Evolutionary conservation across 192 early-diverging fungal species (phyloP).

Genomic region (Coemansia sp.): DNA sequence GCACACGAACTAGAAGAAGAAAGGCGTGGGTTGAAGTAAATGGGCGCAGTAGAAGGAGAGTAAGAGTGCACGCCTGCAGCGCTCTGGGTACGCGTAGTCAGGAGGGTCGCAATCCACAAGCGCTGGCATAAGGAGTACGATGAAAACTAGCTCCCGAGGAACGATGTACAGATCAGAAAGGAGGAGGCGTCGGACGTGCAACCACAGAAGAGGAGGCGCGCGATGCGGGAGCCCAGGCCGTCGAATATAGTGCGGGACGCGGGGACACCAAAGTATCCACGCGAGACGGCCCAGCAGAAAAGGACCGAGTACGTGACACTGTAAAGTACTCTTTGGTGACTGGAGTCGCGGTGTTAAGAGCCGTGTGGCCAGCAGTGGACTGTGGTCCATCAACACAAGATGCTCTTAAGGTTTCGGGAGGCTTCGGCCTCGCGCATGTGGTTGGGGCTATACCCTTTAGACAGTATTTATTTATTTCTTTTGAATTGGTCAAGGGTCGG

Average conservation of each 20-base stretch:
- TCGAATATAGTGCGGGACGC: too few species aligned
- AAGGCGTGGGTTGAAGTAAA: too few species aligned
- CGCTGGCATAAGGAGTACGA: neutral
- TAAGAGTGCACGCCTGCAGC: neutral
- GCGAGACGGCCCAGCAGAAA: neutral
- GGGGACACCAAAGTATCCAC: neutral
- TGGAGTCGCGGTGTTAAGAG: neutral
- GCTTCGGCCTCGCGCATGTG: too few species aligned
- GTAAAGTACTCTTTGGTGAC: neutral
- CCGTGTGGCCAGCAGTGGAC: neutral
- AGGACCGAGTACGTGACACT: neutral
- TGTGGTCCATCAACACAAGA: neutral
- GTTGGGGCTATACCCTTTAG: too few species aligned
- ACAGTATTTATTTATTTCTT: too few species aligned
- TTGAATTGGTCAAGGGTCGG: too few species aligned
- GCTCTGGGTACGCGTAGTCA: neutral
- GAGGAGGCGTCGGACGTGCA: neutral
- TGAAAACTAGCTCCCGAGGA: neutral
- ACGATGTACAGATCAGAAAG: neutral
- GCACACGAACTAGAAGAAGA: too few species aligned
- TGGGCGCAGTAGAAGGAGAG: too few species aligned
- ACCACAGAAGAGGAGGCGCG: neutral
- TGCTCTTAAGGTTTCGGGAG: too few species aligned
- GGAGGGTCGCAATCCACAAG: neutral
- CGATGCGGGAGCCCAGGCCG: neutral